Percentiles rank a stretch among this genome's conserved stretches.
Evolutionary conservation across 1,139 yeast species (phyloP).

Genomic region (Pneumocystis murina): DNA sequence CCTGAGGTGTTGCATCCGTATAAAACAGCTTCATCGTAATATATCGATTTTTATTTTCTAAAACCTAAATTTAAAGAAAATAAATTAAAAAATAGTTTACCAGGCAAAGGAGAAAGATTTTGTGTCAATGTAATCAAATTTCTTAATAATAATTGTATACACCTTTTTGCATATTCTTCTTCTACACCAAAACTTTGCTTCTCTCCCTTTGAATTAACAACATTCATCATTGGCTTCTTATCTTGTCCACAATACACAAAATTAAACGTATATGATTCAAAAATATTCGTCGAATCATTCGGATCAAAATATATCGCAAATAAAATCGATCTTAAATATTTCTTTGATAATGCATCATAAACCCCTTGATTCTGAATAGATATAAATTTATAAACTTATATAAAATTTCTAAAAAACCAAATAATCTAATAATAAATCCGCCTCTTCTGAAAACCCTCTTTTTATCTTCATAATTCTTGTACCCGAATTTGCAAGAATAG

Average conservation of each 20-base stretch:
- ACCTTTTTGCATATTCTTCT: conserved; percentile 25
- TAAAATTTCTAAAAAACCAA: conserved; percentile 20
- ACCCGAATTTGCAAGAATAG: conserved; percentile 21
- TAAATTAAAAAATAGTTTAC: not conserved
- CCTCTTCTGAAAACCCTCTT: conserved; percentile 31
- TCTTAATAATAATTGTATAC: conserved; percentile 34
- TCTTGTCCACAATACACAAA: conserved; percentile 26
- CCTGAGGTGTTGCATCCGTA: conserved; percentile 32
- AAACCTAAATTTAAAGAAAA: not conserved
- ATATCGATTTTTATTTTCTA: conserved; percentile 23
- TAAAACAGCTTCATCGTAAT: conserved; percentile 35
- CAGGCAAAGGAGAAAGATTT: conserved; percentile 35
- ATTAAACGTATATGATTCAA: conserved; percentile 37
- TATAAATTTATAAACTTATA: not conserved
- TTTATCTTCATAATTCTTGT: conserved; percentile 29
- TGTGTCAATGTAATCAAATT: conserved; percentile 40
- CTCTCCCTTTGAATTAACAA: conserved; percentile 14
- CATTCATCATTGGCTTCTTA: conserved; percentile 20
- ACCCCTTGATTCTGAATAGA: conserved; percentile 28
- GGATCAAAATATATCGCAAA: conserved; percentile 33
- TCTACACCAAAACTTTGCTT: conserved; percentile 7
- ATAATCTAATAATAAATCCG: conserved; percentile 37
- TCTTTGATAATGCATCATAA: conserved; percentile 29
- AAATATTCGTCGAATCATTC: conserved; percentile 26
- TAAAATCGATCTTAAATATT: conserved; percentile 32